Percentiles rank a stretch among this genome's conserved stretches.
Conservation (phyloP, 805 yeast species). For the Candida coleopterorum region DNA sequence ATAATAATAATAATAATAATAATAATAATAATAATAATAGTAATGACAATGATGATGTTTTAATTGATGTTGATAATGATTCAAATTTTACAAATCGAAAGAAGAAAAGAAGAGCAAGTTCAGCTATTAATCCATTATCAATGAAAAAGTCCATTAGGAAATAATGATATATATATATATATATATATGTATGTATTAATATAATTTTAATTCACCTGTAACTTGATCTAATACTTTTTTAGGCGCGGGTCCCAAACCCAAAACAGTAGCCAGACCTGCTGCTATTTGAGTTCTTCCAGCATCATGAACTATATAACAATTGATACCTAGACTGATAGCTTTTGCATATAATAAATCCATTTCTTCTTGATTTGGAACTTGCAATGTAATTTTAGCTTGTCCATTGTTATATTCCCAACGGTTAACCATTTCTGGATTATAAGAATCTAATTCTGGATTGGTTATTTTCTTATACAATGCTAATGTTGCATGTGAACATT, state of each 20-base stretch:
- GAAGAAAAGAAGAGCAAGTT: conserved; percentile 35
- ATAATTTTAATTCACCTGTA: conserved; percentile 73
- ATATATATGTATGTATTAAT: conserved; percentile 27
- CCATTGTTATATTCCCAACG: conserved; percentile 80
- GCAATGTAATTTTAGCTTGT: conserved; percentile 89
- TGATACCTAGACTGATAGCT: conserved; percentile 75
- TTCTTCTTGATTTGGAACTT: conserved; percentile 62
- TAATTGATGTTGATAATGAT: conserved; percentile 33
- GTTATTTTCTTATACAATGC: conserved; percentile 74
- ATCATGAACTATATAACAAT: conserved; percentile 80
- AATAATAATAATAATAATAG: conserved; percentile 33
- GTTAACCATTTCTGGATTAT: conserved; percentile 57
- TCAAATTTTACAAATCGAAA: conserved; percentile 20
- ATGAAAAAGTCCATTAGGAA: conserved; percentile 12
- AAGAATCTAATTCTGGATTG: conserved; percentile 44
- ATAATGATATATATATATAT: too few species aligned
- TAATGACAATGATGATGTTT: conserved; percentile 30
- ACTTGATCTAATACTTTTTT: conserved; percentile 71
- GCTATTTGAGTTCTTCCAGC: conserved; percentile 97
- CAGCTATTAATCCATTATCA: conserved; percentile 39
- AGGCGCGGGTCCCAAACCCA: conserved; percentile 98
- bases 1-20: conserved; percentile 30
- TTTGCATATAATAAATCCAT: conserved; percentile 74
- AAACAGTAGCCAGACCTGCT: conserved; percentile 92
- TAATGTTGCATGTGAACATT: conserved; percentile 96